Evolutionary conservation across 2,329 filamentous ascomycete genomes (phyloP), one percentile per base, ranked within the genome.

Genomic region (Ceratocystis eucalypticola): DNA sequence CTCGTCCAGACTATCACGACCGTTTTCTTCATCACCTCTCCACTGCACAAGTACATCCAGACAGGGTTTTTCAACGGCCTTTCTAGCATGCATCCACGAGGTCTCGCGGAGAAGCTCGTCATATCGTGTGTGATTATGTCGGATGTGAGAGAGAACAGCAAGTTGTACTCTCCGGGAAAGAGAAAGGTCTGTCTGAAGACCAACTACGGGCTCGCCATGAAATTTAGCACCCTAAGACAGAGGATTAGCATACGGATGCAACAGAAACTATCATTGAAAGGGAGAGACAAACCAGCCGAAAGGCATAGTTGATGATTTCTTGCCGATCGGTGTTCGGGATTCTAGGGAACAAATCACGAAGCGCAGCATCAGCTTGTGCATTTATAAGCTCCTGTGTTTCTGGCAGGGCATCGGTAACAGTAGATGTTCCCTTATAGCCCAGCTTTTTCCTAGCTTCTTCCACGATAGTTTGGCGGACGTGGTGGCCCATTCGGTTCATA

Each of bases 11-110:
- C 87, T 83, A 70, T 88, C 84, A 62, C 84, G 82, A 30, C 85
- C 85, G 20, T 81, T 87, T 72, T 88, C 85, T 73, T 88, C 85
- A 70, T 88, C 85, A 66, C 85, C 85, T 76, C 85, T 84, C 85
- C 85, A 88, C 81, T 87, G 87, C 77, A 87, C 81, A 73, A 88
- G 81, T 65, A 84, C 77, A 70, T 87, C 84, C 59, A 87, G 76
- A 69, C 85, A 87, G 15, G 84, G 75, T 41, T 78, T 74, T 70
- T 87, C 83, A 57, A 87, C 84, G 50, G 80, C 79, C 74, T 81
- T 85, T 69, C 85, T 79, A 64, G 84, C 84, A 71, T 83, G 83
- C 63, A 77, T 75, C 78, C 83, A 87, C 20, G 75, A 77, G 4
- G 82, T 83, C 71, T 86, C 82, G 70, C 74, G 80, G 17, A 87